Conservation (phyloP, 768 basidiomycete species). For the Serendipita sp. region DNA sequence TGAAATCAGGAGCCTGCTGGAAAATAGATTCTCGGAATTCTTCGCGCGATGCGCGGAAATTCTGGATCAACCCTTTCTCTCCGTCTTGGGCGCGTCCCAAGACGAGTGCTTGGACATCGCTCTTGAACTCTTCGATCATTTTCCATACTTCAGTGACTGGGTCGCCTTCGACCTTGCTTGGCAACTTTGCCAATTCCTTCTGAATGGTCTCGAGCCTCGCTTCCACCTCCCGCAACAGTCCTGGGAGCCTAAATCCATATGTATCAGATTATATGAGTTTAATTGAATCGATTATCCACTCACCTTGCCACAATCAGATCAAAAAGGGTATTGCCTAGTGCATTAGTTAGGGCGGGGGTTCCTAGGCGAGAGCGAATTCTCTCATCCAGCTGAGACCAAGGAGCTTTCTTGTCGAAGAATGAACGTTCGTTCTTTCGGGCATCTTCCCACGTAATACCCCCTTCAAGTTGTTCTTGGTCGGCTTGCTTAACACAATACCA, state of each 20-base stretch:
- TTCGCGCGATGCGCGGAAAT: constrained; percentile 33
- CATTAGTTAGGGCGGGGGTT: constrained; percentile 26
- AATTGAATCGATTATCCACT: background rate
- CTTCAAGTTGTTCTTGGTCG: constrained; percentile 31
- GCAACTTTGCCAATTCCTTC: constrained; percentile 20
- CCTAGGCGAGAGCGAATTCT: background rate
- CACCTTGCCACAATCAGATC: constrained; percentile 29
- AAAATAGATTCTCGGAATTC: constrained; percentile 33
- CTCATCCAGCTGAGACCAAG: constrained; percentile 8
- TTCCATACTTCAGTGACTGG: constrained; percentile 40
- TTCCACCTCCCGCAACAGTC: constrained; percentile 43
- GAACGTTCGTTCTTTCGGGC: constrained; percentile 40
- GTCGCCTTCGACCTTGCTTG: constrained; percentile 37
- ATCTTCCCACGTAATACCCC: constrained; percentile 38
- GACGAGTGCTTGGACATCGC: constrained; percentile 28
- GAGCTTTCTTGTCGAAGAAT: constrained; percentile 28
- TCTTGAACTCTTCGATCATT: constrained; percentile 31
- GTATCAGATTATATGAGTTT: background rate
- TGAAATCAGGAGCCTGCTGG: constrained; percentile 40
- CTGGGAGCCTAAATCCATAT: constrained; percentile 35
- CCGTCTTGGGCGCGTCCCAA: constrained; percentile 32
- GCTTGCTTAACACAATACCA: constrained; percentile 49
- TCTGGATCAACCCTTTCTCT: constrained; percentile 36
- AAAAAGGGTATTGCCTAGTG: constrained; percentile 43
- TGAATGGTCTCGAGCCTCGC: constrained; percentile 27